These are phyloP conservation scores for Trypanosoma caninum DNA, from an alignment of 208 protist species.

Conservation along the genomic window DNA sequence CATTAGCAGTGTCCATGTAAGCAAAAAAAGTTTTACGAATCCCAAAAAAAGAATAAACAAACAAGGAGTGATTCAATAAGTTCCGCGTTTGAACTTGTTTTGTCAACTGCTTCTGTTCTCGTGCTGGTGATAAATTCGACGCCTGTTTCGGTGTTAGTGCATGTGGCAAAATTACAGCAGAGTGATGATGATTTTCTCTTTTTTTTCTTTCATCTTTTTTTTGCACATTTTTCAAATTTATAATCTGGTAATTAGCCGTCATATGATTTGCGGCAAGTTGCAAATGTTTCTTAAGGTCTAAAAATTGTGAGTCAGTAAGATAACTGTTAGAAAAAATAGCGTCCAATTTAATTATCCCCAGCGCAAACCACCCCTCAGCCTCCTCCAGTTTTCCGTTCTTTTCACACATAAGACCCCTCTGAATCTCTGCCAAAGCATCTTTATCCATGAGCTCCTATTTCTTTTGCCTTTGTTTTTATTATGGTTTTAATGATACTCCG, in stretches of 20 bases:
- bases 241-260: conserved; percentile 30
- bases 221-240: no score
- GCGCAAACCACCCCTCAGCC: conserved; percentile 75
- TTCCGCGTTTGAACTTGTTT: no score
- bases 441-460: conserved; percentile 1
- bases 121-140: no score
- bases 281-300: conserved; percentile 52
- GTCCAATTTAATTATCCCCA: conserved; percentile 46
- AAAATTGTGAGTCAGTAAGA: conserved; percentile 32
- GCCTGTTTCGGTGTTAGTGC: no score
- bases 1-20: conserved; percentile 61
- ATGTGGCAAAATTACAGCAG: no score
- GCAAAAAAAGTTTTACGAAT: conserved; percentile 55
- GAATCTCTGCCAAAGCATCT: conserved; percentile 27
- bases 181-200: no score
- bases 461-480: not conserved
- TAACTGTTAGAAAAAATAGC: conserved; percentile 26
- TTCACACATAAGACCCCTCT: conserved; percentile 56
- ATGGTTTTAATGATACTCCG: not conserved
- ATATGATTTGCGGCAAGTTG: conserved; percentile 58
- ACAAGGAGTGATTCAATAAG: not conserved
- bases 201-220: no score
- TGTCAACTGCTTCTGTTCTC: no score
- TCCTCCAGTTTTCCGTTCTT: conserved; percentile 34
- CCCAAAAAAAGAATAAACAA: conserved; percentile 21